These are phyloP conservation scores for Coix lacrymajobi DNA, from an alignment of 176 grass and related monocot genomes.

Conservation along the genomic window DNA sequence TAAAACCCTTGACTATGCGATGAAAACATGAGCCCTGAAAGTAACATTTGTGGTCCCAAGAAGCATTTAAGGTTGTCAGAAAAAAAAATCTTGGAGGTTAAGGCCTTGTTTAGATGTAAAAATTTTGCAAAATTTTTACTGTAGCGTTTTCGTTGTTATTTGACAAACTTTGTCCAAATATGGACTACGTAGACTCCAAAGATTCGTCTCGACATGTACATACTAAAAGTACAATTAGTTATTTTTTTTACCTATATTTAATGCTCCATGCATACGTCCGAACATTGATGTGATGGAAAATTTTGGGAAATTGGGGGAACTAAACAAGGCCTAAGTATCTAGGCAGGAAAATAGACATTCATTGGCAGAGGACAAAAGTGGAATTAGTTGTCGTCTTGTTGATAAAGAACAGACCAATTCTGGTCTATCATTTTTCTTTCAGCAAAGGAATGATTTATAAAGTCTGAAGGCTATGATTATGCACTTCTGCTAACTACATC, in stretches of 20 bases:
- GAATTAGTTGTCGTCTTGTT: background rate
- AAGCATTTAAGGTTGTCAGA: background rate
- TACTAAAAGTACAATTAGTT: too few relatives aligned
- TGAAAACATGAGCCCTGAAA: constrained; percentile 81
- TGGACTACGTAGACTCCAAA: too few relatives aligned
- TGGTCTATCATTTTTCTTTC: constrained; percentile 10
- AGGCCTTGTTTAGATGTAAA: too few relatives aligned
- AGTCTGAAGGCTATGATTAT: background rate
- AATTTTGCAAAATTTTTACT: too few relatives aligned
- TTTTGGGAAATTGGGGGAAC: too few relatives aligned
- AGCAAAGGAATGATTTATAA: background rate
- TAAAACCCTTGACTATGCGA: constrained; percentile 83
- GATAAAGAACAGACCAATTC: constrained; percentile 1
- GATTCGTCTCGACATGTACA: too few relatives aligned
- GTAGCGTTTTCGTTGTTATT: too few relatives aligned
- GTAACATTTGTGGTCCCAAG: background rate
- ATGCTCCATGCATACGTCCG: too few relatives aligned
- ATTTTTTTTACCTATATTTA: too few relatives aligned
- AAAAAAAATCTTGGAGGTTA: background rate
- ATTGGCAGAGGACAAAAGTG: background rate
- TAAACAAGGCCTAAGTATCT: too few relatives aligned
- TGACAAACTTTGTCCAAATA: too few relatives aligned
- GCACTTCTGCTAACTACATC: background rate
- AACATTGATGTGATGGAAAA: too few relatives aligned
- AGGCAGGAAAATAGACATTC: background rate